A percentile compares a stretch with the other conserved stretches of the same genome.
phyloP scores from a whole-genome alignment of 1,284 basidiomycete genomes.

The Ganoderma sinense region DNA sequence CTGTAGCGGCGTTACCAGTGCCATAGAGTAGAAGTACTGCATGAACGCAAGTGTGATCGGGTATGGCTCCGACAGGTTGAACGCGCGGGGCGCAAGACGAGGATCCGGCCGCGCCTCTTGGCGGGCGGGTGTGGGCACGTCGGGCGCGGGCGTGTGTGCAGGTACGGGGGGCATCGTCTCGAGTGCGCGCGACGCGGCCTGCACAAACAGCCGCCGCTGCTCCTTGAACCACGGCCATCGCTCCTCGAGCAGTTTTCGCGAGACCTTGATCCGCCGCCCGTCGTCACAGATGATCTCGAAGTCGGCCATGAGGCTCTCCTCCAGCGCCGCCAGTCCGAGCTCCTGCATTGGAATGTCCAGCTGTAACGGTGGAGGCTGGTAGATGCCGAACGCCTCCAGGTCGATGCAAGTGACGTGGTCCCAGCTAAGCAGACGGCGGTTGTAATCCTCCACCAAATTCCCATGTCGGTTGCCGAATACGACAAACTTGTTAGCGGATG shows the following conservation, averaged over 20 bases:
- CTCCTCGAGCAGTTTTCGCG: constrained; percentile 82
- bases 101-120: constrained; percentile 70
- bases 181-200: constrained; percentile 60
- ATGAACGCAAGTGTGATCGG: constrained; percentile 88
- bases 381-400: constrained; percentile 93
- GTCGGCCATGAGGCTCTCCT: constrained; percentile 80
- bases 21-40: constrained; percentile 92
- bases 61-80: constrained; percentile 89
- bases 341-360: constrained; percentile 79
- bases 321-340: constrained; percentile 79
- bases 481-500: constrained; percentile 81
- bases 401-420: constrained; percentile 92
- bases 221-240: constrained; percentile 95
- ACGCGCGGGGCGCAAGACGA: constrained; percentile 77
- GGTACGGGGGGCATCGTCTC: constrained; percentile 64
- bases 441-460: constrained; percentile 92
- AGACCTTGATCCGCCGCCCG: constrained; percentile 83
- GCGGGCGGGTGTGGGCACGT: constrained; percentile 56
- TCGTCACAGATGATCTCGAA: constrained; percentile 94
- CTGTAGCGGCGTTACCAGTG: constrained; percentile 89
- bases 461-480: constrained; percentile 90
- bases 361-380: constrained; percentile 80
- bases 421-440: constrained; percentile 88
- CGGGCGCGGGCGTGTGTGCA: constrained; percentile 66
- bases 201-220: constrained; percentile 66